Base-by-base conservation (phyloP, 202 grass and related monocot species). In the Elaeis oleifera region DNA sequence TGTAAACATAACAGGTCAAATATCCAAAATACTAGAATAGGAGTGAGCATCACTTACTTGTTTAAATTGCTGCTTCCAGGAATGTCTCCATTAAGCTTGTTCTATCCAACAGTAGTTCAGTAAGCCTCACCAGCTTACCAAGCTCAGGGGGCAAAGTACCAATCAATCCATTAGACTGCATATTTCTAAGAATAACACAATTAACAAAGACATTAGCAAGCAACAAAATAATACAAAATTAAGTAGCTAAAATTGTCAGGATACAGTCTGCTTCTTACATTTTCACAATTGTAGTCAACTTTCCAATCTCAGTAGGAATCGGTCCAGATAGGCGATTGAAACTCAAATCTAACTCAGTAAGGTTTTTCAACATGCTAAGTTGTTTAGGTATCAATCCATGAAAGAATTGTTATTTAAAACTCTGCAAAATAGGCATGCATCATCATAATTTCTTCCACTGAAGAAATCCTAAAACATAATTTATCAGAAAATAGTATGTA, bases 81-180 rank as follows among this genome's bases (percentile, higher is more conserved):
- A 80, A 99, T 82, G 71, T 59, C 75, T 64, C 94, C 94, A 27
- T 57, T 84, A 25, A 94, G 79, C 13, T 39, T 78, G 62, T 99
- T 39, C 77, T 89, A 75, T 84, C 84, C 73, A 99, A 71, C 13
- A 59, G 64, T 48, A 99, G 55, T 29, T 87, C 75, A 14, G 56
- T 24, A 13, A 99, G 88, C 59, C 73, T 94, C 39, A 32, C 17
- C 65, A 99, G 36, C 8, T 84, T 74, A 58, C 79, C 85, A 74
- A 99, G 69, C 55, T 89, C 85, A 51, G 50, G 49, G 51, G 94
- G 94, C 70, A 99, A 84, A 14, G 48, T 6, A 31, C 88, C 94
- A 16, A 74, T 84, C 64, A 99, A 74, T 74, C 57, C 65, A 89
- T 99, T 99, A 36, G 49, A 65, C 18, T 80, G 85, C 75, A 99